Conservation (phyloP, 148 eudicot genomes). For the Cornus florida region DNA sequence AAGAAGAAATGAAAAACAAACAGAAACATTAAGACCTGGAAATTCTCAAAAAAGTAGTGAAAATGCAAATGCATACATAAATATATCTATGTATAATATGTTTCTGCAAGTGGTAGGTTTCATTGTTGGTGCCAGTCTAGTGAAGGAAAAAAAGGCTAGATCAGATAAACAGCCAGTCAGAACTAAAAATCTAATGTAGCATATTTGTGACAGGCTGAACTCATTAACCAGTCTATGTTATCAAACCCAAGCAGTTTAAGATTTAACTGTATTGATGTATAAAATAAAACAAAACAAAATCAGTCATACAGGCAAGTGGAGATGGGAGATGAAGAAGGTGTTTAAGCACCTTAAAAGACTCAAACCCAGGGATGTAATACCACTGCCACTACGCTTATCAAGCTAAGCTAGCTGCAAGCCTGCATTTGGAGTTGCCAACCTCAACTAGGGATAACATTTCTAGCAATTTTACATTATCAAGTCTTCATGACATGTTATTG, state of each 20-base stretch:
- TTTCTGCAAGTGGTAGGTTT: neutral
- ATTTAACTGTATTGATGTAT: neutral
- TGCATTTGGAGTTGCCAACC: neutral
- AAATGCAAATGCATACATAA: conserved; percentile 30
- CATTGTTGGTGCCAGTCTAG: neutral
- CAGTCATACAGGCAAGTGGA: neutral
- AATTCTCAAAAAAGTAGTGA: neutral
- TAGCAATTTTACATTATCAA: neutral
- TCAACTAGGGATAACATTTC: neutral
- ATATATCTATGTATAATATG: neutral
- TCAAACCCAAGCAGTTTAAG: neutral
- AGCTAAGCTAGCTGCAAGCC: neutral
- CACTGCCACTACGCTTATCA: neutral
- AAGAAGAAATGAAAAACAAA: conserved; percentile 9
- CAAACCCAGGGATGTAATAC: neutral
- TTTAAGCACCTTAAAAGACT: neutral
- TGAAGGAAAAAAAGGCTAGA: neutral
- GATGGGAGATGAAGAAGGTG: neutral
- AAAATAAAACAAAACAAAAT: too few relatives aligned
- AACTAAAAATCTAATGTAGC: neutral
- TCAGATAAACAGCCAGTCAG: neutral
- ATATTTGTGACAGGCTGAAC: neutral
- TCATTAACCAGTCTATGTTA: neutral
- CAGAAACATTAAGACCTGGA: neutral
- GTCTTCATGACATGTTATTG: neutral